Evolutionary conservation across 805 yeast species (phyloP), one percentile per base, ranked within the genome.

Genomic region (Barnettozyma vustinii): DNA sequence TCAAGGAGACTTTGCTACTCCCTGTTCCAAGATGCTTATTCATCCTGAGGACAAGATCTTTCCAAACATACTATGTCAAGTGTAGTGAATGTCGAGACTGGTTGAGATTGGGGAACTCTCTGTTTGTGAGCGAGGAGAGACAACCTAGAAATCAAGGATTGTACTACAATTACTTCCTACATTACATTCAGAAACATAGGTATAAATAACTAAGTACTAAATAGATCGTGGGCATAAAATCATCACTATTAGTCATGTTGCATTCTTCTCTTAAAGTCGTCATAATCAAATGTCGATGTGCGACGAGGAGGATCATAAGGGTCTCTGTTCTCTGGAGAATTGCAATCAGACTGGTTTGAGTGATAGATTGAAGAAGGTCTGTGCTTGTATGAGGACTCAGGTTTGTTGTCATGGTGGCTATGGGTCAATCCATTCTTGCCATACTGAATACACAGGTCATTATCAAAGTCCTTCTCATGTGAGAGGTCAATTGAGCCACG

Each of bases 241-340:
- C 33, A 30, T 13, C 12, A 12, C 16, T 26, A 12, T 13, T 20
- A 49, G 16, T 52, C 53, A 25, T 47, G 40, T 15, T 50, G 52
- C 61, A 55, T 59, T 37, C 61, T 55, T 51, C 62, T 55, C 41
- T 58, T 59, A 46, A 55, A 59, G 27, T 58, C 59, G 16, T 51
- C 58, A 27, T 56, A 58, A 25, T 59, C 59, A 40, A 57, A 59
- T 12, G 45, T 47, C 32, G 47, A 33, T 18, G 45, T 9, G 30
- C 37, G 37, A 3, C 37, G 33, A 36, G 19, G 30, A 18, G 37
- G 21, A 18, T 33, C 33, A 13, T 16, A n/a, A 13, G 21, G 33
- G 15, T 23, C 18, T 19, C 5, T 26, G 19, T 18, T 37, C 23
- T 36, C 40, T n/a, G 42, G 42, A 2, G 47, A 40, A 7, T 40